phyloP scores from a whole-genome alignment of 768 basidiomycete species.

The Tubosaeta sp. region DNA sequence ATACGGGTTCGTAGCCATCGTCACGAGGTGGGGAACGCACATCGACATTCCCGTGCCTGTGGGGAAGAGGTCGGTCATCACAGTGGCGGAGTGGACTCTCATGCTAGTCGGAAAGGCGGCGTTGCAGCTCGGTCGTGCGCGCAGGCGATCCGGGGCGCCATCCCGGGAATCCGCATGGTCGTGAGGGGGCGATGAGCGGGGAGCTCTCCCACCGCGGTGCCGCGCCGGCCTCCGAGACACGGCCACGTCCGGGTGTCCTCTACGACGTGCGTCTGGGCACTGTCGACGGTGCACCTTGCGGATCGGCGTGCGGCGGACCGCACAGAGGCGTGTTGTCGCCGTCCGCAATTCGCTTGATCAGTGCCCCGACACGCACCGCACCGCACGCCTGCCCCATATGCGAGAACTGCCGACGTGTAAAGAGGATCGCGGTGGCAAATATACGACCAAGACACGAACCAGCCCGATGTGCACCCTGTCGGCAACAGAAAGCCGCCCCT shows the following conservation, averaged over 20 bases:
- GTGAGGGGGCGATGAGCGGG: conserved; percentile 8
- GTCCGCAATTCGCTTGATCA: conserved; percentile 22
- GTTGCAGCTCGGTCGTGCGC: conserved; percentile 13
- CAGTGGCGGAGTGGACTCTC: too few relatives aligned
- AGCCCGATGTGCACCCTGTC: conserved; percentile 60
- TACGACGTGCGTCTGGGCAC: conserved; percentile 25
- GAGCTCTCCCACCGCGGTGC: conserved; percentile 22
- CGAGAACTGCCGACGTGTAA: conserved; percentile 25
- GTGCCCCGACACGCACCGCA: conserved; percentile 36
- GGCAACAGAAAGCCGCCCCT: conserved; percentile 50
- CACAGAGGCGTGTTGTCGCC: conserved; percentile 31
- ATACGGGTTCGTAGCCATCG: background rate
- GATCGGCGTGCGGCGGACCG: conserved; percentile 30
- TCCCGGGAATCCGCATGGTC: conserved; percentile 1
- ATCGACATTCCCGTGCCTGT: background rate
- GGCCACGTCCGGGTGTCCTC: conserved; percentile 8
- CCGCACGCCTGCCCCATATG: conserved; percentile 9
- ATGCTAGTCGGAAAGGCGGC: too few relatives aligned
- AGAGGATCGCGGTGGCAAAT: conserved; percentile 49
- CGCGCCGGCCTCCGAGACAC: conserved; percentile 20
- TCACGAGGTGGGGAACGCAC: background rate
- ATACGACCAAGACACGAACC: conserved; percentile 53
- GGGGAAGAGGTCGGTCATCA: background rate
- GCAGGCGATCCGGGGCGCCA: conserved; percentile 26
- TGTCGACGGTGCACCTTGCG: conserved; percentile 34